Percentiles rank a stretch among this genome's conserved stretches.
Conservation (phyloP, 306 rosid genomes). For the Ziziphus jujuba region DNA sequence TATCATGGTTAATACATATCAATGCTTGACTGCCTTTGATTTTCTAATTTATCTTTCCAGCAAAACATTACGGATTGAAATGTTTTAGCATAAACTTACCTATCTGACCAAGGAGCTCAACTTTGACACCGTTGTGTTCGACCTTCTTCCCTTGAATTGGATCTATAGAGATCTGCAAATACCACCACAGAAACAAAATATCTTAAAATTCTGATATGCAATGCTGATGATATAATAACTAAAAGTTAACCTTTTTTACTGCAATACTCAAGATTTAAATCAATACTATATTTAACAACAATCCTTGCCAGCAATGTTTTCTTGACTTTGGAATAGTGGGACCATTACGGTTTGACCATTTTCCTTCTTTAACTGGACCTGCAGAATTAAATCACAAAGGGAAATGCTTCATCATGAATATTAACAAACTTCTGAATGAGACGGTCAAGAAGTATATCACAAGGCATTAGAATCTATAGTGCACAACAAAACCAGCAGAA, state of each 20-base stretch:
- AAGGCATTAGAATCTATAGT: conserved; percentile 51
- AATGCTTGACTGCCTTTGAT: too few relatives aligned
- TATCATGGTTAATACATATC: too few relatives aligned
- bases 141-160: conserved; percentile 96
- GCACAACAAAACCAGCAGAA: conserved; percentile 82
- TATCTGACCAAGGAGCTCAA: conserved; percentile 97
- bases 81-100: too few relatives aligned
- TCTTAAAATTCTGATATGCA: background rate
- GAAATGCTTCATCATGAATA: background rate
- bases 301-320: conserved; percentile 96
- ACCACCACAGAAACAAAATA: conserved; percentile 15
- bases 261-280: conserved; percentile 7
- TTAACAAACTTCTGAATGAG: background rate
- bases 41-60: too few relatives aligned
- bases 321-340: conserved; percentile 98
- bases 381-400: conserved; percentile 2
- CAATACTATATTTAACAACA: conserved; percentile 14
- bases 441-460: conserved; percentile 34
- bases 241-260: background rate
- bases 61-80: too few relatives aligned
- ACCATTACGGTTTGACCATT: conserved; percentile 79
- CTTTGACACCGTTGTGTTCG: conserved; percentile 94
- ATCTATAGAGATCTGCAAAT: conserved; percentile 68
- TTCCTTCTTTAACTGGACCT: conserved; percentile 88
- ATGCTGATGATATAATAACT: conserved; percentile 1